phyloP scores from a whole-genome alignment of 2,329 filamentous ascomycete genomes.

The Fusarium sp. region DNA sequence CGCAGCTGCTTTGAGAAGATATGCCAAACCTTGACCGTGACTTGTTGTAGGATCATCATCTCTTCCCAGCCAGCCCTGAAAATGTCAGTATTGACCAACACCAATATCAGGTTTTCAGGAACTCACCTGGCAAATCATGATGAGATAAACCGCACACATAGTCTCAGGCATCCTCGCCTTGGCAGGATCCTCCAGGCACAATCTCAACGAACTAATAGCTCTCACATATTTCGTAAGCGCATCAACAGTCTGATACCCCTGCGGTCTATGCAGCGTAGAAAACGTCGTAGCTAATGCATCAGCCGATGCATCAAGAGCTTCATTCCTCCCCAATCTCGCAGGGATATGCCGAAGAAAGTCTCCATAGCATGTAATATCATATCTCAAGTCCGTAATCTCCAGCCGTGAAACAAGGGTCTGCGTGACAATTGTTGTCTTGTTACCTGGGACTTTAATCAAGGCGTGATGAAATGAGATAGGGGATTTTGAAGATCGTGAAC shows the following conservation, averaged over 20 bases:
- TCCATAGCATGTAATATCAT: slow-evolving; percentile 62
- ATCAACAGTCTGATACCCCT: slow-evolving; percentile 31
- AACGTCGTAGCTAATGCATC: slow-evolving; percentile 48
- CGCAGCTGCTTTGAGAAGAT: slow-evolving; percentile 48
- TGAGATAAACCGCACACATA: slow-evolving; percentile 54
- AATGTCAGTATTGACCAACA: not conserved
- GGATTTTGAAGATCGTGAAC: not conserved
- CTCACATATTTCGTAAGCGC: slow-evolving; percentile 49
- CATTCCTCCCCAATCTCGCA: slow-evolving; percentile 57
- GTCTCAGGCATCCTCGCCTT: slow-evolving; percentile 50
- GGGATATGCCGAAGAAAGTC: slow-evolving; percentile 60
- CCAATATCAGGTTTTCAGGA: accelerated
- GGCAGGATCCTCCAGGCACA: slow-evolving; percentile 45
- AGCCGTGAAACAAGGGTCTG: slow-evolving; percentile 50
- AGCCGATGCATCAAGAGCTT: slow-evolving; percentile 58
- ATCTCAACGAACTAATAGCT: slow-evolving; percentile 48
- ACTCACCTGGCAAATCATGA: slow-evolving; percentile 53
- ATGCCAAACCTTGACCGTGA: slow-evolving; percentile 52
- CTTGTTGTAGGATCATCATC: slow-evolving; percentile 42
- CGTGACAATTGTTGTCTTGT: slow-evolving; percentile 44
- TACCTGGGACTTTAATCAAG: slow-evolving; percentile 46
- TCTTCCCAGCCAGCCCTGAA: slow-evolving; percentile 50
- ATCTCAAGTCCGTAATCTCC: slow-evolving; percentile 57
- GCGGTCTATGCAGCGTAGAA: slow-evolving; percentile 39
- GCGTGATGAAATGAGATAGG: slow-evolving; percentile 11